Conservation (phyloP, 371 early-diverging fungal genomes). For the Lichtheimia hyalospora region DNA sequence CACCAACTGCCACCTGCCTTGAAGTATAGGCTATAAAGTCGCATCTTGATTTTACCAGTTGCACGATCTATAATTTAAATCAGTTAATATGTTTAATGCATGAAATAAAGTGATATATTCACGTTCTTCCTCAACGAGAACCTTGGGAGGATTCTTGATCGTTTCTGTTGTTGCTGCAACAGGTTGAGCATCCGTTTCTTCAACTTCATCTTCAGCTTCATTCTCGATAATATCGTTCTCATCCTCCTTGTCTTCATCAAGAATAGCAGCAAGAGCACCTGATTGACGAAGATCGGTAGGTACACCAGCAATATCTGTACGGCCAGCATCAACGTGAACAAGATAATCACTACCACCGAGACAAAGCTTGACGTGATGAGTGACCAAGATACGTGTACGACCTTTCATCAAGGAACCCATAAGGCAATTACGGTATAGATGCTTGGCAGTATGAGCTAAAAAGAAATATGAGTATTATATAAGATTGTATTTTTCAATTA, state of each 20-base stretch:
- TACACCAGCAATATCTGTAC: conserved; percentile 38
- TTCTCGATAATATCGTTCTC: conserved; percentile 21
- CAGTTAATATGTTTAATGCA: neutral
- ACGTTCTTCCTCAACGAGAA: conserved; percentile 39
- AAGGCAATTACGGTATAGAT: conserved; percentile 73
- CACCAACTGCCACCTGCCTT: conserved; percentile 46
- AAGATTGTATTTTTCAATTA: neutral
- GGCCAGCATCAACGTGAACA: conserved; percentile 65
- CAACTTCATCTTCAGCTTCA: conserved; percentile 24
- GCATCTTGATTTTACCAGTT: conserved; percentile 52
- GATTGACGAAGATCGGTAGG: conserved; percentile 44
- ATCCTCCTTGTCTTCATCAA: conserved; percentile 45
- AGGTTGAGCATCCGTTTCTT: neutral
- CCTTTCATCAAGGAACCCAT: conserved; percentile 68
- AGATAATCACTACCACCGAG: conserved; percentile 64
- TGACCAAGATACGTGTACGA: conserved; percentile 84
- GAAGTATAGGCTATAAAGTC: conserved; percentile 50
- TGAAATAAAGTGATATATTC: conserved; percentile 1
- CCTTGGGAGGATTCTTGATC: conserved; percentile 24
- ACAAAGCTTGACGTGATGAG: conserved; percentile 85
- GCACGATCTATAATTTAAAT: conserved; percentile 28
- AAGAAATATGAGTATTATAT: neutral
- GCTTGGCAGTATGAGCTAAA: conserved; percentile 82
- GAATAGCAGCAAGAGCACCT: conserved; percentile 33
- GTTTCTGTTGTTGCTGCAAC: neutral